A percentile compares a stretch with the other conserved stretches of the same genome.
Conservation (phyloP, 1,139 yeast genomes). For the Suhomyces bribrorum region DNA sequence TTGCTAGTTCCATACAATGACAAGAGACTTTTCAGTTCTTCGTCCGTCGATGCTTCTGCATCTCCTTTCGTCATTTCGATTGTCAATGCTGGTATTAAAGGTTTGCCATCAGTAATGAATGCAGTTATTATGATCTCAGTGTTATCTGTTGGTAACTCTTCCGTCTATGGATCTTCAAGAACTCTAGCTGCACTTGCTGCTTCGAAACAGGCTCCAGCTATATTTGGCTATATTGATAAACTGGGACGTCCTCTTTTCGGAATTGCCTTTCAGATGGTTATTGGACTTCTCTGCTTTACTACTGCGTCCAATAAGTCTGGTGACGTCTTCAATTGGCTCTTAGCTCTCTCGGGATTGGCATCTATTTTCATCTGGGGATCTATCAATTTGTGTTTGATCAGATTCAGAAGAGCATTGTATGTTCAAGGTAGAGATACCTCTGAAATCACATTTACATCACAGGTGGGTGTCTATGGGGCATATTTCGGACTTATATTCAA, state of each 20-base stretch:
- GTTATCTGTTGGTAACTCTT: slow-evolving; percentile 29
- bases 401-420: slow-evolving; percentile 36
- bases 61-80: slow-evolving; percentile 69
- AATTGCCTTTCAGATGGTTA: slow-evolving; percentile 50
- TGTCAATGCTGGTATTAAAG: slow-evolving; percentile 23
- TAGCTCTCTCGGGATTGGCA: slow-evolving; percentile 38
- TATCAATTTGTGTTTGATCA: slow-evolving; percentile 35
- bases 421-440: slow-evolving; percentile 33
- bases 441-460: slow-evolving; percentile 34
- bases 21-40: slow-evolving; percentile 45
- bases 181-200: slow-evolving; percentile 79
- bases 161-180: slow-evolving; percentile 76
- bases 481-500: slow-evolving; percentile 29
- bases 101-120: slow-evolving; percentile 27
- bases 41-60: slow-evolving; percentile 51
- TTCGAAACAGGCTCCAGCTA: slow-evolving; percentile 76
- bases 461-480: slow-evolving; percentile 36
- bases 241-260: slow-evolving; percentile 74
- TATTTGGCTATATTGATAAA: slow-evolving; percentile 71
- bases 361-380: slow-evolving; percentile 40
- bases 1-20: slow-evolving; percentile 66
- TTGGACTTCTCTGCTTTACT: slow-evolving; percentile 42
- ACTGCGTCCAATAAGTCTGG: slow-evolving; percentile 36
- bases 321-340: slow-evolving; percentile 35
- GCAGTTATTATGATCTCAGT: slow-evolving; percentile 26